Base-by-base conservation (phyloP, 73 alveolate species). In the Paramecium sexaurelia region DNA sequence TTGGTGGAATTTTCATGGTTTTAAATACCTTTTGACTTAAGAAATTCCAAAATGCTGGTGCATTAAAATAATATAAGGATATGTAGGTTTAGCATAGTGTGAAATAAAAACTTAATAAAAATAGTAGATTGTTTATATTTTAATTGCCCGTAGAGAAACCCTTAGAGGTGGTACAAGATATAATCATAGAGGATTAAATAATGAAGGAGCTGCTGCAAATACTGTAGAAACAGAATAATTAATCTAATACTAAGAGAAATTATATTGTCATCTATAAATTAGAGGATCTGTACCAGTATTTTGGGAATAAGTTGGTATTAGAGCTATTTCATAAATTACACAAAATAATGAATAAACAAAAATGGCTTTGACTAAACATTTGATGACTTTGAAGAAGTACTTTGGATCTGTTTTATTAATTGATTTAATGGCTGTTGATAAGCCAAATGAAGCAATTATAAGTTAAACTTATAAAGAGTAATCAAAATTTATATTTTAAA, bases 181-280 rank as follows among this genome's bases (percentile, higher is more conserved):
- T 89, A 97, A 97, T 85, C 95, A 98, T n/a, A 94, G 99, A 92
- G 99, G 99, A 3, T 92, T 98, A 7, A 98, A 98, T 86, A 99
- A 95, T 75, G 99, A 96, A 24, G 99, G 99, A 2, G 95, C 96
- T 82, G 99, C 94, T 26, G 99, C 99, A 3, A 98, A 98, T 86
- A 97, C 90, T 45, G 98, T 97, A 17, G 99, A 98, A 94, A 94
- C 98, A 35, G 99, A 98, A 93, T 96, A 96, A 91, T 92, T 98
- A n/a, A 92, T 98, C 13, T 17, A 43, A 47, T 41, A 67, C 41
- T 51, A 92, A 26, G 93, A 83, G 20, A 37, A 66, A 39, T 20
- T 91, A 1, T 91, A 55, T 51, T 92, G 96, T 19, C 96, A 89
- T 92, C 29, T 94, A 0, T 95, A 96, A 35, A 85, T 97, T 3